Percentiles rank a stretch among this genome's conserved stretches.
phyloP scores from a whole-genome alignment of 805 yeast species.

The Yarrowia hollandica region DNA sequence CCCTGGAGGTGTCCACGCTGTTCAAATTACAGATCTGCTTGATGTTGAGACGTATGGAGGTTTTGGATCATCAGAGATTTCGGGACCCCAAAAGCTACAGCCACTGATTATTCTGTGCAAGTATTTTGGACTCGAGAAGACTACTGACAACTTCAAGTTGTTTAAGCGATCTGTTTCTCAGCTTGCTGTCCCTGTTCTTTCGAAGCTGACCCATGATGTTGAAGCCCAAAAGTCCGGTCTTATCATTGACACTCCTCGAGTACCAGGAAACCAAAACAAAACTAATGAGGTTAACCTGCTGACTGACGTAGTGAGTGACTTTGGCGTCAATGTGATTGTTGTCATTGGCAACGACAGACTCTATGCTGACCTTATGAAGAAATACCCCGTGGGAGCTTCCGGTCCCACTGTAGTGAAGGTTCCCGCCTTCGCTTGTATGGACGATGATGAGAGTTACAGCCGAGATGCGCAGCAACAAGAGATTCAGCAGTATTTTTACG shows the following conservation, averaged over 20 bases:
- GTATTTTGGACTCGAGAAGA: constrained; percentile 68
- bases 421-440: constrained; percentile 75
- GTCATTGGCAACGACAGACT: constrained; percentile 78
- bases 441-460: constrained; percentile 64
- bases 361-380: constrained; percentile 60
- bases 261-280: constrained; percentile 36
- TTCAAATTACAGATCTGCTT: constrained; percentile 75
- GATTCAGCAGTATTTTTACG: constrained; percentile 88
- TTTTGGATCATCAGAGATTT: constrained; percentile 76
- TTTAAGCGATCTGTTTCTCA: constrained; percentile 53
- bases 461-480: constrained; percentile 73
- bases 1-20: constrained; percentile 84
- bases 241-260: constrained; percentile 72
- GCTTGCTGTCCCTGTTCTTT: constrained; percentile 50
- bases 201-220: constrained; percentile 53
- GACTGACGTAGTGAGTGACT: constrained; percentile 58
- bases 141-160: constrained; percentile 55
- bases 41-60: constrained; percentile 67
- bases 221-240: constrained; percentile 52
- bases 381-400: constrained; percentile 32
- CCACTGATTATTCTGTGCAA: constrained; percentile 90
- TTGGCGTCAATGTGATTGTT: constrained; percentile 59
- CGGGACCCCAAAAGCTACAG: constrained; percentile 51
- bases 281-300: constrained; percentile 50
- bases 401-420: constrained; percentile 56